Conservation (phyloP, 495 filamentous ascomycete genomes). For the Penicillium cosmopolitanum region DNA sequence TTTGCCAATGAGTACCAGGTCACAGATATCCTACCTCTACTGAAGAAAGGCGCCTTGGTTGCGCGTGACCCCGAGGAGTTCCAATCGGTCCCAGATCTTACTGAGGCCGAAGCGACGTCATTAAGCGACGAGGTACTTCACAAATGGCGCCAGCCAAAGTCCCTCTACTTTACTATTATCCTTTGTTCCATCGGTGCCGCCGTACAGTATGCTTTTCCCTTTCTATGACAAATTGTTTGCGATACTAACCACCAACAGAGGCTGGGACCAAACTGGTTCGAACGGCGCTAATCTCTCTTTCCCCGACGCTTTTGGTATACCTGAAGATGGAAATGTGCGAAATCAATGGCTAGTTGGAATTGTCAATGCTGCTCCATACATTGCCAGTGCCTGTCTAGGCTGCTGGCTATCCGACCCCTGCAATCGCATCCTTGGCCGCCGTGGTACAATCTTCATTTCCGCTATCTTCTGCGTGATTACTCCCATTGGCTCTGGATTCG, state of each 20-base stretch:
- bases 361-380: constrained; percentile 58
- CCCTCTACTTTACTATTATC: constrained; percentile 71
- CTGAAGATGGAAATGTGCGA: constrained; percentile 28
- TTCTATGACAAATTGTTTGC: neutral
- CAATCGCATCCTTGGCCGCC: constrained; percentile 59
- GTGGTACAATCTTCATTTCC: constrained; percentile 63
- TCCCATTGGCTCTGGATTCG: constrained; percentile 58
- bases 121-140: constrained; percentile 62
- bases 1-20: constrained; percentile 55
- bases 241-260: constrained; percentile 32
- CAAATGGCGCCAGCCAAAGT: constrained; percentile 65
- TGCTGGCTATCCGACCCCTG: constrained; percentile 65
- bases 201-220: constrained; percentile 52
- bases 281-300: constrained; percentile 72
- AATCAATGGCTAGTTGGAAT: constrained; percentile 66
- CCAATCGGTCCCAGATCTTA: constrained; percentile 59
- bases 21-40: constrained; percentile 47
- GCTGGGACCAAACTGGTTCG: constrained; percentile 76
- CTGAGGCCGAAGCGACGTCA: constrained; percentile 53
- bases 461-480: constrained; percentile 62
- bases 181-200: constrained; percentile 73
- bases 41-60: constrained; percentile 66
- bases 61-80: constrained; percentile 62
- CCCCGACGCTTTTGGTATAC: constrained; percentile 61
- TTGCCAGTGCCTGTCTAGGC: constrained; percentile 48